Conservation (phyloP, 331 rosid genomes). For the Pyrus hybrid region DNA sequence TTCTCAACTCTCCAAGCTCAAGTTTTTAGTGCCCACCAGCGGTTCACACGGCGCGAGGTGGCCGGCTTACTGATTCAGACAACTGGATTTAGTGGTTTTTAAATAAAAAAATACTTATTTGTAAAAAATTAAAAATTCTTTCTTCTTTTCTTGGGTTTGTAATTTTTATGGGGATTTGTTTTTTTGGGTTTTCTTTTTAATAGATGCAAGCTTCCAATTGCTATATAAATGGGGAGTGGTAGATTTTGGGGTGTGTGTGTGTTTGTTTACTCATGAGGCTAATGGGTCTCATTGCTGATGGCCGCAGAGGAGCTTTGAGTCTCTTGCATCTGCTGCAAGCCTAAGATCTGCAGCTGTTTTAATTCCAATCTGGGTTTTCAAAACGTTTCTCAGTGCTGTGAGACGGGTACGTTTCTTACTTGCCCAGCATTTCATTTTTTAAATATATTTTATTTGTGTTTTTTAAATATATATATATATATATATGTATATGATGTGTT, state of each 20-base stretch:
- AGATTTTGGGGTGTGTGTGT: neutral
- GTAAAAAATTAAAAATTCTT: neutral
- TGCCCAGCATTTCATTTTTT: conserved; percentile 36
- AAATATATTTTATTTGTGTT: neutral
- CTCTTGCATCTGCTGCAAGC: conserved; percentile 22
- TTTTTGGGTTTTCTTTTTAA: neutral
- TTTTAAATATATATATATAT: too few relatives aligned
- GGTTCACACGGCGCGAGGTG: conserved; percentile 5
- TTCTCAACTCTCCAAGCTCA: too few relatives aligned
- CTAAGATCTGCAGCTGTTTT: conserved; percentile 52
- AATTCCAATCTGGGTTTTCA: conserved; percentile 32
- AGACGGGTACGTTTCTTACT: conserved; percentile 40
- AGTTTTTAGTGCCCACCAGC: neutral
- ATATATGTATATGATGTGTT: too few relatives aligned
- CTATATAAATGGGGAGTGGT: conserved; percentile 1
- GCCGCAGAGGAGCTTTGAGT: conserved; percentile 9
- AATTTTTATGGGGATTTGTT: conserved; percentile 15
- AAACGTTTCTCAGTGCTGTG: conserved; percentile 11
- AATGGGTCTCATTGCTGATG: conserved; percentile 25
- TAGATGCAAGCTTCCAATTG: neutral
- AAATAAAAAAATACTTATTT: too few relatives aligned
- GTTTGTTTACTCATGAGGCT: conserved; percentile 10
- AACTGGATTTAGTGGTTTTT: neutral
- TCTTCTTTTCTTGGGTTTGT: neutral
- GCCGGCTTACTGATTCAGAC: conserved; percentile 9